phyloP scores from a whole-genome alignment of 768 basidiomycete species.

The Naganishia kalamii region DNA sequence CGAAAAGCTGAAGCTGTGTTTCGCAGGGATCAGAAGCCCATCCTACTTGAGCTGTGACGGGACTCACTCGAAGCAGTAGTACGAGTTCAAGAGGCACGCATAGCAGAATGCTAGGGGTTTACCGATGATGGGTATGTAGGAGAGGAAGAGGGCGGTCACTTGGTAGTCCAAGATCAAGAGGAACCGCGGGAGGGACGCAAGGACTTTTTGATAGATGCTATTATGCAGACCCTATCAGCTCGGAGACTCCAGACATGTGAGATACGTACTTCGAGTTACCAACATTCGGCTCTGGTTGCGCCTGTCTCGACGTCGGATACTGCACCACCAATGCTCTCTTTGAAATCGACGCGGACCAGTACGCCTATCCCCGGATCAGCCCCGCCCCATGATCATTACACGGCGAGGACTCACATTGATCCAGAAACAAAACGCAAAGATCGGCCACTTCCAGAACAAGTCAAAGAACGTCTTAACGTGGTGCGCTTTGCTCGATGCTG shows the following conservation, averaged over 20 bases:
- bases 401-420: conserved; percentile 35
- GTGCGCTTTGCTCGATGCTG: conserved; percentile 22
- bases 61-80: conserved; percentile 40
- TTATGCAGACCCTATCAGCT: no score
- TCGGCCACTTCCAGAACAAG: conserved; percentile 40
- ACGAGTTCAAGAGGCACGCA: conserved; percentile 41
- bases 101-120: conserved; percentile 31
- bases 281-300: neutral
- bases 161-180: conserved; percentile 43
- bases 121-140: conserved; percentile 34
- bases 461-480: conserved; percentile 43
- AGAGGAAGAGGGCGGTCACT: conserved; percentile 37
- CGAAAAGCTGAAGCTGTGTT: conserved; percentile 13
- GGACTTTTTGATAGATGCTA: conserved; percentile 24
- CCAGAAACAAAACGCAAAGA: conserved; percentile 43
- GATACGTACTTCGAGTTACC: neutral
- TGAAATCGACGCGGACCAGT: conserved; percentile 40
- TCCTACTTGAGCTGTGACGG: conserved; percentile 22
- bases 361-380: neutral
- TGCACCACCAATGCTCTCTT: conserved; percentile 35
- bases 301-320: conserved; percentile 34
- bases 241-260: neutral
- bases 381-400: conserved; percentile 25
- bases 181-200: conserved; percentile 28
- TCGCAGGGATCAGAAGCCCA: neutral